Evolutionary conservation across 2,329 filamentous ascomycete species (phyloP).

Genomic region (Hymenoscyphus salicellus): DNA sequence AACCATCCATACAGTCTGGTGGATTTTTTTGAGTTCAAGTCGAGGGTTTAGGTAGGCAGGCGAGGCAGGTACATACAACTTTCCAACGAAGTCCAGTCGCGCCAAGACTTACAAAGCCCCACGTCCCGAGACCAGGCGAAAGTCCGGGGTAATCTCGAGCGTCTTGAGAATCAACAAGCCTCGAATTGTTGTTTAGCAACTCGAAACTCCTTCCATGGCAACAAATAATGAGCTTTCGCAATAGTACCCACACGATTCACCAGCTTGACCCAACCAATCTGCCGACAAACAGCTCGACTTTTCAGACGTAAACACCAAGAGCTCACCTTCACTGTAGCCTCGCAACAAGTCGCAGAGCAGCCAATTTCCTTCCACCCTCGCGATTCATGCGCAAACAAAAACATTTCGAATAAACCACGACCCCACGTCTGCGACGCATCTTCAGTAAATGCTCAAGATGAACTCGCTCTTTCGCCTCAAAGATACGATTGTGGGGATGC

Average conservation of each 20-base stretch:
- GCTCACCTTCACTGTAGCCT: neutral
- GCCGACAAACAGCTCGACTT: neutral
- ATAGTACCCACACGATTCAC: neutral
- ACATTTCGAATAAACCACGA: neutral
- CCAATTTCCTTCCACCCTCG: neutral
- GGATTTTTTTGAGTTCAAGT: too few relatives aligned
- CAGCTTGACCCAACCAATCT: neutral
- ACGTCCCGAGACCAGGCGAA: neutral
- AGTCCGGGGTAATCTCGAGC: neutral
- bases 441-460: conserved; percentile 20
- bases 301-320: neutral
- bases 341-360: neutral
- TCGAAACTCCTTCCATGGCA: neutral
- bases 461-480: conserved; percentile 30
- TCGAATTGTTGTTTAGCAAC: neutral
- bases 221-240: neutral
- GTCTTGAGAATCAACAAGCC: neutral
- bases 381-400: neutral
- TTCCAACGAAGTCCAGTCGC: too few relatives aligned
- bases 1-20: too few relatives aligned
- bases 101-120: too few relatives aligned
- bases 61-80: too few relatives aligned
- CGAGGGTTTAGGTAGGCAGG: too few relatives aligned
- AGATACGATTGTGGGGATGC: conserved; percentile 29
- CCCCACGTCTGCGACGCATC: neutral